phyloP scores from a whole-genome alignment of 441 rosid species.

The Monsonia emarginata region DNA sequence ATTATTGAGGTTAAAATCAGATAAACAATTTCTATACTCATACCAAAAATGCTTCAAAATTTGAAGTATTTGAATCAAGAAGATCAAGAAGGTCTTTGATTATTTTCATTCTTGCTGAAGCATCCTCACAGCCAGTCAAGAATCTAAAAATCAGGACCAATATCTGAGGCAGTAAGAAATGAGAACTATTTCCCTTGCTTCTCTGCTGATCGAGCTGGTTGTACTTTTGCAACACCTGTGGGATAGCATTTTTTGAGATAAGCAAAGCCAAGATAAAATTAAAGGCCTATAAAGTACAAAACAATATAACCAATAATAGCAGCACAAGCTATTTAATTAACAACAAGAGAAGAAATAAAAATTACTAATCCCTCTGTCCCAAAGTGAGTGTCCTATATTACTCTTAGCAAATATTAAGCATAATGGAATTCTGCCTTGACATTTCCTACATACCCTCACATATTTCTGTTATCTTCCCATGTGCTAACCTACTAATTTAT shows the following conservation, averaged over 20 bases:
- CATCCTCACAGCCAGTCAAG: constrained; percentile 60
- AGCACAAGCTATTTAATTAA: no score
- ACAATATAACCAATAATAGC: no score
- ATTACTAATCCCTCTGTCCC: no score
- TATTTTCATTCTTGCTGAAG: constrained; percentile 55
- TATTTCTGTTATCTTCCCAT: no score
- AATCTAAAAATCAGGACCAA: constrained; percentile 67
- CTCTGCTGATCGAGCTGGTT: constrained; percentile 58
- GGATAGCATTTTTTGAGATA: constrained; percentile 9
- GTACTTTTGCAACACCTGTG: constrained; percentile 80
- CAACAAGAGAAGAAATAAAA: no score
- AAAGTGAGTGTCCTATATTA: no score
- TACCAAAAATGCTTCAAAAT: constrained; percentile 96
- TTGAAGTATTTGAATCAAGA: constrained; percentile 83
- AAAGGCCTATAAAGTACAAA: not conserved
- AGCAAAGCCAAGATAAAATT: constrained; percentile 13
- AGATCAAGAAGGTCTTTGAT: constrained; percentile 74
- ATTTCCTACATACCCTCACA: no score
- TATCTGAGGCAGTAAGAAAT: constrained; percentile 80
- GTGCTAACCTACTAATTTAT: no score
- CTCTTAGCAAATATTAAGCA: no score
- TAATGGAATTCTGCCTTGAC: no score
- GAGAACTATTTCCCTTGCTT: constrained; percentile 57
- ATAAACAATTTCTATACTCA: constrained; percentile 16
- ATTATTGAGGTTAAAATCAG: constrained; percentile 11